Conservation (phyloP, 139 green algal genomes). For the Gonium pectorale region DNA sequence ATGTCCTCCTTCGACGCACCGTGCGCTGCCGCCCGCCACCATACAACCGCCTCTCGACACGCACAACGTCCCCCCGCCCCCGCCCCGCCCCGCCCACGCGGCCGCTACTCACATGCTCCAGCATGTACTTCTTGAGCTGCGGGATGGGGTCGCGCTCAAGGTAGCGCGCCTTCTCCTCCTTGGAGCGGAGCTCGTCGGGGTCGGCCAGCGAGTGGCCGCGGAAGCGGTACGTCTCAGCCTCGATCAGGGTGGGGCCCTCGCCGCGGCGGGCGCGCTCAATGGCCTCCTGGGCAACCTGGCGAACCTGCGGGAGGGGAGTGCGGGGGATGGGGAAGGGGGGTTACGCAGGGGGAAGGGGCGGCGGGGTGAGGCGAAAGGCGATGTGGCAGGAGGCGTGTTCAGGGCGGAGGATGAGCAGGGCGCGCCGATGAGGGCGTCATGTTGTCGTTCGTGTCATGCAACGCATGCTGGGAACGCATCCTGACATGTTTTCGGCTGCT, state of each 20-base stretch:
- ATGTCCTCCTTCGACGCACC: no score
- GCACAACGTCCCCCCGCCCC: background rate
- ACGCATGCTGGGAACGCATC: no score
- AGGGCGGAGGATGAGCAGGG: background rate
- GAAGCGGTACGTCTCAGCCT: slow-evolving; percentile 98
- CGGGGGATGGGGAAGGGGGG: background rate
- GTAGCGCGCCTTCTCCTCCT: slow-evolving; percentile 94
- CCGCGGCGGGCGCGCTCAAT: slow-evolving; percentile 90
- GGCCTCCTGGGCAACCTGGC: slow-evolving; percentile 89
- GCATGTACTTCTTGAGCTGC: slow-evolving; percentile 83
- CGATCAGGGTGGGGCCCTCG: slow-evolving; percentile 97
- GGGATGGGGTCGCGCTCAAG: slow-evolving; percentile 58
- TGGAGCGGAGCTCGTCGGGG: slow-evolving; percentile 93
- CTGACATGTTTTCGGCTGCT: no score
- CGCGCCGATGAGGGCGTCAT: no score
- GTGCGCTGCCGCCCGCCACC: no score
- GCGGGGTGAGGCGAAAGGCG: no score
- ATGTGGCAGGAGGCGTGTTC: background rate
- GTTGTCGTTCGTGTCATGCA: no score
- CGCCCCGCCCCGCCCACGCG: background rate
- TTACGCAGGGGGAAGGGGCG: no score
- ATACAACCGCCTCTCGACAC: background rate
- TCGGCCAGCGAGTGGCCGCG: slow-evolving; percentile 97
- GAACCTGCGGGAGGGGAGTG: slow-evolving; percentile 62
- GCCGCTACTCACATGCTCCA: slow-evolving; percentile 75